A percentile compares a stretch with the other conserved stretches of the same genome.
Conservation (phyloP, 108 stramenopile species). For the Asterionellopsis glacialis region DNA sequence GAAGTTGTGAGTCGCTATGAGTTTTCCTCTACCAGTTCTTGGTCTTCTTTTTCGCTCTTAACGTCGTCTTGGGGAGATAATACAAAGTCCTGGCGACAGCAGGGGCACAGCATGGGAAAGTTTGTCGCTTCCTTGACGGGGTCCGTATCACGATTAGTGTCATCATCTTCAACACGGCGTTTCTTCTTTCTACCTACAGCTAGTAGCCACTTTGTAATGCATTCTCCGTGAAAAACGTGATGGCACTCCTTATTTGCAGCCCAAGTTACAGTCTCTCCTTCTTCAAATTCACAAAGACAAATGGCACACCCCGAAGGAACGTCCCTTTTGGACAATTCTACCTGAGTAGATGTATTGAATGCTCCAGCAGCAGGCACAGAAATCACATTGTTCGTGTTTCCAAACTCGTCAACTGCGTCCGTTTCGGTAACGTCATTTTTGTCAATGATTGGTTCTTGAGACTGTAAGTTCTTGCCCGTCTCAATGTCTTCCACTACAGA, state of each 20-base stretch:
- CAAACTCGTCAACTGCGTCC: too few relatives aligned
- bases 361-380: too few relatives aligned
- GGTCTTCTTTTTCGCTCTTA: background rate
- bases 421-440: too few relatives aligned
- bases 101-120: constrained; percentile 55
- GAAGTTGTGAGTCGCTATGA: too few relatives aligned
- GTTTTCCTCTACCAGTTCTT: too few relatives aligned
- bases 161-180: constrained; percentile 17
- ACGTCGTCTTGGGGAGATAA: background rate
- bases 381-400: too few relatives aligned
- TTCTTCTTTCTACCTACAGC: constrained; percentile 40
- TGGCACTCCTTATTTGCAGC: constrained; percentile 43
- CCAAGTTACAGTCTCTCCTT: constrained; percentile 50
- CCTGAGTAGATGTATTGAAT: too few relatives aligned
- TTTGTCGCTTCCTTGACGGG: constrained; percentile 18
- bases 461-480: too few relatives aligned
- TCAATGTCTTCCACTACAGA: too few relatives aligned
- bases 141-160: constrained; percentile 20
- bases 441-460: too few relatives aligned
- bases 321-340: constrained; percentile 3
- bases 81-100: constrained; percentile 56
- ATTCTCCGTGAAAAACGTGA: constrained; percentile 66
- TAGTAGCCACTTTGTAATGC: constrained; percentile 57
- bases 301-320: constrained; percentile 64
- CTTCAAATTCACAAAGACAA: constrained; percentile 40